Conservation (phyloP, 2,329 filamentous ascomycete species). For the Periconia macrospinosa region DNA sequence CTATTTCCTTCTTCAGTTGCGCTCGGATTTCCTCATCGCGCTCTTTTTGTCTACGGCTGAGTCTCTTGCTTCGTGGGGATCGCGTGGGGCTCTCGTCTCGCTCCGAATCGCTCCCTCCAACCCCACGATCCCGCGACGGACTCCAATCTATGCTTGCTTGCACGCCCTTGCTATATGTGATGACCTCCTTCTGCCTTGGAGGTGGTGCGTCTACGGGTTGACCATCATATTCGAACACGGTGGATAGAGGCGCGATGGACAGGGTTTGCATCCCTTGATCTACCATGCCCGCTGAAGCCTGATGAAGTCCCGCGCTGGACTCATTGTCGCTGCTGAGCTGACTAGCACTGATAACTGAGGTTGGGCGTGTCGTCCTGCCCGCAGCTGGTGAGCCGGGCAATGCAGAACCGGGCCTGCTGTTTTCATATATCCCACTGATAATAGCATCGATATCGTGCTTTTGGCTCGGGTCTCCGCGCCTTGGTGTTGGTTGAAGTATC, state of each 20-base stretch:
- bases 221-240: conserved; percentile 78
- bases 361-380: conserved; percentile 70
- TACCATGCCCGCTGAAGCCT: conserved; percentile 30
- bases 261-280: conserved; percentile 65
- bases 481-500: conserved; percentile 71
- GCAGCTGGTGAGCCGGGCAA: conserved; percentile 55
- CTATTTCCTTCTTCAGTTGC: conserved; percentile 83
- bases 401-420: conserved; percentile 71
- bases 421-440: conserved; percentile 80
- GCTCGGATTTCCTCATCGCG: conserved; percentile 87
- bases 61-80: conserved; percentile 64
- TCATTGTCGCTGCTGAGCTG: conserved; percentile 73
- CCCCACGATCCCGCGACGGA: conserved; percentile 54
- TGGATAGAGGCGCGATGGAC: conserved; percentile 71
- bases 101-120: conserved; percentile 58
- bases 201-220: conserved; percentile 72
- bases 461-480: conserved; percentile 61
- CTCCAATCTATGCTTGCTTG: conserved; percentile 83
- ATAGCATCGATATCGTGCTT: conserved; percentile 80
- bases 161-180: conserved; percentile 96
- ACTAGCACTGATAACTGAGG: conserved; percentile 80
- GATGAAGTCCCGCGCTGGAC: conserved; percentile 33
- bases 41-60: conserved; percentile 78
- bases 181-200: conserved; percentile 66
- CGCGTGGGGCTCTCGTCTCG: conserved; percentile 64